Base-by-base conservation (phyloP, 2,329 filamentous ascomycete genomes). In the Curvularia lunata region DNA sequence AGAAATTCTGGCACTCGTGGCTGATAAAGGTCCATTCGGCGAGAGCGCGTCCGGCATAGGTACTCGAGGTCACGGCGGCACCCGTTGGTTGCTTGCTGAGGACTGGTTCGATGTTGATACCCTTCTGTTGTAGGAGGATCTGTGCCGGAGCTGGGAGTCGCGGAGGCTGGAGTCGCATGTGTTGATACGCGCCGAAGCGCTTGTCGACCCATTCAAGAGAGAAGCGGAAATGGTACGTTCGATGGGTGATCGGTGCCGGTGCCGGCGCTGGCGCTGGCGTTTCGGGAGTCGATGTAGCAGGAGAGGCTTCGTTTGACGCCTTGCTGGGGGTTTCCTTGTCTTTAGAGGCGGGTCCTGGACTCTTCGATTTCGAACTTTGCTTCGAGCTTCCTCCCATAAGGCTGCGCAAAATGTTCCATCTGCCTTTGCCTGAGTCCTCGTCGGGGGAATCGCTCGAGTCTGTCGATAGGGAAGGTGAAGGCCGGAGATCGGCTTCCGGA, bases 21-120 rank as follows among this genome's bases (percentile, higher is more conserved):
- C 92, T 86, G 19, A 94, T 85, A 18, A 91, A 79, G 19, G 83
- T 82, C 91, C 91, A 95, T 75, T 95, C 91, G 0, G 90, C 90
- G 43, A 95, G 81, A 0, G 91, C 88, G 19, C 90, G 83, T 1
- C 91, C 91, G 3, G 85, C 81, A 73, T 94, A 88, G 57, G 82
- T 83, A 59, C 84, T 84, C 5, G 75, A 75, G 3, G 68, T 75
- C 18, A 61, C 67, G 13, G 77, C 75, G 23, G 70, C 62, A 5
- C 79, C 79, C 5, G 56, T 67, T 0, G 80, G 80, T 57, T 76
- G 72, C 5, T 62, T 50, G 37, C 70, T 68, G 4, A 53, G 56
- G 52, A 73, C 69, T 7, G 58, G 48, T 12, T 64, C 60, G 21
- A 68, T 64, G 49, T 74, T 72, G 57, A 75, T 73, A 12, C 67